Percentiles rank a stretch among this genome's conserved stretches.
Evolutionary conservation across 345 rosid genomes (phyloP).

Genomic region (Jatropha curcas): DNA sequence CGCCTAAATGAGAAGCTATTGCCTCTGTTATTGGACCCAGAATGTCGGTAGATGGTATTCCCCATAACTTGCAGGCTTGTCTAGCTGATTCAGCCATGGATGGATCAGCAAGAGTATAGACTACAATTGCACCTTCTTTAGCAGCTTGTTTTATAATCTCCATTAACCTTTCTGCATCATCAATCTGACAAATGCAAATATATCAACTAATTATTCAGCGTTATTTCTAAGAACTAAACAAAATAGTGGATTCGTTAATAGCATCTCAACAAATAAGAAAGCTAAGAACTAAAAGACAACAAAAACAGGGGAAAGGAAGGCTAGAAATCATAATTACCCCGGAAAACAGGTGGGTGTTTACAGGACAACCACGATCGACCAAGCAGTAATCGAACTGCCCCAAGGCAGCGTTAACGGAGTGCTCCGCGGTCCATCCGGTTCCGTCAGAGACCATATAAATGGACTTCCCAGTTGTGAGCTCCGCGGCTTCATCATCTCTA

Average conservation of each 20-base stretch:
- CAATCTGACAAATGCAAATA: slow-evolving; percentile 43
- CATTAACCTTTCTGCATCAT: slow-evolving; percentile 67
- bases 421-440: slow-evolving; percentile 96
- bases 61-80: slow-evolving; percentile 70
- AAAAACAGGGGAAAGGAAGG: slow-evolving; percentile 1
- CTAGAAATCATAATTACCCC: slow-evolving; percentile 53
- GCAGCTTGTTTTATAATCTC: slow-evolving; percentile 83
- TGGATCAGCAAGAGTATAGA: slow-evolving; percentile 78
- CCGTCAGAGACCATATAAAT: slow-evolving; percentile 92
- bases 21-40: slow-evolving; percentile 88
- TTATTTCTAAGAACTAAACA: neutral
- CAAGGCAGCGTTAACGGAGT: slow-evolving; percentile 79
- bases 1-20: slow-evolving; percentile 74
- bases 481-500: slow-evolving; percentile 34
- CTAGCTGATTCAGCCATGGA: slow-evolving; percentile 69
- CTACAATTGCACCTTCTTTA: slow-evolving; percentile 72
- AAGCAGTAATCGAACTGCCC: slow-evolving; percentile 90
- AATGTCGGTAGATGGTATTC: slow-evolving; percentile 65
- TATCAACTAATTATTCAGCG: neutral
- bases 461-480: slow-evolving; percentile 46
- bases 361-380: slow-evolving; percentile 87
- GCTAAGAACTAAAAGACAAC: neutral
- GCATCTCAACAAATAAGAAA: neutral
- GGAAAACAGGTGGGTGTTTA: slow-evolving; percentile 85
- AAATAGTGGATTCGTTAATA: neutral